Conservation (phyloP, 169 alveolate species). For the Eimeria brunetti region DNA sequence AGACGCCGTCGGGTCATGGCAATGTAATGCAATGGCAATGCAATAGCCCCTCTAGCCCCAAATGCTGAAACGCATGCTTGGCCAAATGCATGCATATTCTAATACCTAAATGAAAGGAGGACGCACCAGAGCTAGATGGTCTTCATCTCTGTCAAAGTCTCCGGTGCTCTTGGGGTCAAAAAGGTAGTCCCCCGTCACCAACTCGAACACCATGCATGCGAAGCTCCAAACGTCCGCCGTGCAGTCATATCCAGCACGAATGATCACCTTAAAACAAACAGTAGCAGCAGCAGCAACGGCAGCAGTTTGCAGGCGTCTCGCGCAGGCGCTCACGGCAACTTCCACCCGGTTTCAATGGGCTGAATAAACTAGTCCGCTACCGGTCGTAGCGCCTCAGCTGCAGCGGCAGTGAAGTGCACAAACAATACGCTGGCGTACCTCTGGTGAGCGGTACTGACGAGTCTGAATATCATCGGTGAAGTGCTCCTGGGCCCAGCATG, state of each 20-base stretch:
- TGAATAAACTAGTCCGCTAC: background rate
- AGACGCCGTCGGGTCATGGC: background rate
- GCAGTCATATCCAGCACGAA: slow-evolving; percentile 96
- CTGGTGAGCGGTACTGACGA: slow-evolving; percentile 99
- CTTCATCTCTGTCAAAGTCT: slow-evolving; percentile 93
- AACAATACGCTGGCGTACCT: slow-evolving; percentile 85
- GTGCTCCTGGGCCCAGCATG: slow-evolving; percentile 98
- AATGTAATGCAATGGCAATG: too few species aligned
- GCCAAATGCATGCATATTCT: background rate
- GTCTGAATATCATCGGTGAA: slow-evolving; percentile 98
- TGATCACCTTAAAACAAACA: slow-evolving; percentile 85
- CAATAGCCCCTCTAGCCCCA: background rate
- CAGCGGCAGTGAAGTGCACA: background rate
- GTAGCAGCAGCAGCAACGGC: slow-evolving; percentile 30
- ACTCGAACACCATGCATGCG: slow-evolving; percentile 98
- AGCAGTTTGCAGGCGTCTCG: background rate
- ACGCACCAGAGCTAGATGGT: slow-evolving; percentile 96
- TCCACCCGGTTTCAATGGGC: slow-evolving; percentile 12
- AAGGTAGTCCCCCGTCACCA: slow-evolving; percentile 98
- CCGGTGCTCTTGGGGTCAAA: slow-evolving; percentile 96
- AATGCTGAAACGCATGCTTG: background rate
- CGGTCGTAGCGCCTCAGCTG: background rate
- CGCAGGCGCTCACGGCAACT: background rate
- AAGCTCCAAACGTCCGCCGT: slow-evolving; percentile 99
- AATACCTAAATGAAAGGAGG: slow-evolving; percentile 63